Evolutionary conservation across 108 stramenopile species (phyloP).

Genomic region (Skeletonema tropicum): DNA sequence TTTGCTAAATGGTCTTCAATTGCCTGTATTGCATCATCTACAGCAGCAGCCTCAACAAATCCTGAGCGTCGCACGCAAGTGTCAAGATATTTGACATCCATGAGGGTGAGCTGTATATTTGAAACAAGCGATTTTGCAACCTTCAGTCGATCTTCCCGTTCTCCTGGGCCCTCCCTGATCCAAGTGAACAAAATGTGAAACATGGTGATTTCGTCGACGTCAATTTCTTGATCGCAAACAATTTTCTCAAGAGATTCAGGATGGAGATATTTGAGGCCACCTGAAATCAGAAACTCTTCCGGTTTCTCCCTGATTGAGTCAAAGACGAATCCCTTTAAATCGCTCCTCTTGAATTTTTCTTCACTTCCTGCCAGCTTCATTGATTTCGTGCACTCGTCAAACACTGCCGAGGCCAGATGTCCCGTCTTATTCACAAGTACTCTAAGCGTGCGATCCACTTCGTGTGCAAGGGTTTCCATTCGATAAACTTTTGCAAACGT

Average conservation of each 20-base stretch:
- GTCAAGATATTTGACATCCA: conserved; percentile 1
- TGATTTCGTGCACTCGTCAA: conserved; percentile 24
- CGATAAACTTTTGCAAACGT: conserved; percentile 5
- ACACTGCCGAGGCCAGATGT: conserved; percentile 9
- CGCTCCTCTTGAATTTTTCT: not conserved
- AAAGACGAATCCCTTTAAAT: not conserved
- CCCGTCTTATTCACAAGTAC: conserved; percentile 22
- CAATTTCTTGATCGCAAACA: conserved; percentile 8
- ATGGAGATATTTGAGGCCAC: not conserved
- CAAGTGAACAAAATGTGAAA: conserved; percentile 12
- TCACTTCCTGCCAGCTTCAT: conserved; percentile 11
- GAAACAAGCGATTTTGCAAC: conserved; percentile 6
- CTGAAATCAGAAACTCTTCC: not conserved
- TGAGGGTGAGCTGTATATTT: conserved; percentile 9
- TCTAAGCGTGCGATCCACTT: conserved; percentile 14
- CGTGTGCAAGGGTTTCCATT: conserved; percentile 10
- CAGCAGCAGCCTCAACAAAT: conserved; percentile 7
- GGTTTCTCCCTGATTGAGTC: conserved; percentile 11
- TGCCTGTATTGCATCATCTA: conserved; percentile 5
- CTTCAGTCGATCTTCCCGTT: not conserved
- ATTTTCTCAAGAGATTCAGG: conserved; percentile 13
- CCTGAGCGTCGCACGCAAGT: conserved; percentile 2
- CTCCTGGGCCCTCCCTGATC: not conserved
- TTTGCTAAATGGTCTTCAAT: conserved; percentile 10
- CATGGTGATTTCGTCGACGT: conserved; percentile 16